Percentiles rank a stretch among this genome's conserved stretches.
Conservation (phyloP, 768 basidiomycete species). For the Boletus coccyginus region DNA sequence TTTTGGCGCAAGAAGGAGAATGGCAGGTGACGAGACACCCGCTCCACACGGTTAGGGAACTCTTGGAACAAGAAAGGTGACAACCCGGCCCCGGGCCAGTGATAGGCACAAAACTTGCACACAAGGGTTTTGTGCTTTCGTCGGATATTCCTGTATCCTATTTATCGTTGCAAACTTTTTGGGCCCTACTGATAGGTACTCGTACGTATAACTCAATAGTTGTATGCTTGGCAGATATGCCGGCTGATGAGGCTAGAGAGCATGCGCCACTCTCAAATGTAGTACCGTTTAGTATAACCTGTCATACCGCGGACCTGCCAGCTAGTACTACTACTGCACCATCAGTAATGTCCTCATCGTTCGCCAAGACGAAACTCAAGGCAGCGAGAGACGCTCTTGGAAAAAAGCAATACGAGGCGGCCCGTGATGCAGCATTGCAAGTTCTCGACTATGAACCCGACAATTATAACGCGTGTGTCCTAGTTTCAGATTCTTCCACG, state of each 20-base stretch:
- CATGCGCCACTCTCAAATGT: no score
- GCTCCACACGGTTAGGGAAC: neutral
- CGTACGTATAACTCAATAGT: neutral
- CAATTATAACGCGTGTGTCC: conserved; percentile 84
- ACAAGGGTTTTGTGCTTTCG: neutral
- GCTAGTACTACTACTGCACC: neutral
- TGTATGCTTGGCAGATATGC: neutral
- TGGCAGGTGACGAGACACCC: neutral
- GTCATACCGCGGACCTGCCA: no score
- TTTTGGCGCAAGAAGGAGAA: conserved; percentile 16
- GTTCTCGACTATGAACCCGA: conserved; percentile 73
- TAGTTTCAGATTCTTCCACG: neutral
- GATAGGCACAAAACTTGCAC: no score
- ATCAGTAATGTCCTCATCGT: conserved; percentile 31
- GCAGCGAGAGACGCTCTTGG: conserved; percentile 69
- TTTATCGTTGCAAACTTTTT: neutral
- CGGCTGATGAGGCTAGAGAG: no score
- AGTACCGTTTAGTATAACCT: no score
- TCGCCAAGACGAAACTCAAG: conserved; percentile 75
- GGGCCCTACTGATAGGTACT: neutral
- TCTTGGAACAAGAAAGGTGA: neutral
- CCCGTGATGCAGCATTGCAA: conserved; percentile 62
- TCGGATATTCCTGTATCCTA: neutral
- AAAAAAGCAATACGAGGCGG: conserved; percentile 71
- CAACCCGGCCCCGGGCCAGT: no score